Conservation (phyloP, 2,329 filamentous ascomycete genomes). For the Gnomoniopsis sp. region DNA sequence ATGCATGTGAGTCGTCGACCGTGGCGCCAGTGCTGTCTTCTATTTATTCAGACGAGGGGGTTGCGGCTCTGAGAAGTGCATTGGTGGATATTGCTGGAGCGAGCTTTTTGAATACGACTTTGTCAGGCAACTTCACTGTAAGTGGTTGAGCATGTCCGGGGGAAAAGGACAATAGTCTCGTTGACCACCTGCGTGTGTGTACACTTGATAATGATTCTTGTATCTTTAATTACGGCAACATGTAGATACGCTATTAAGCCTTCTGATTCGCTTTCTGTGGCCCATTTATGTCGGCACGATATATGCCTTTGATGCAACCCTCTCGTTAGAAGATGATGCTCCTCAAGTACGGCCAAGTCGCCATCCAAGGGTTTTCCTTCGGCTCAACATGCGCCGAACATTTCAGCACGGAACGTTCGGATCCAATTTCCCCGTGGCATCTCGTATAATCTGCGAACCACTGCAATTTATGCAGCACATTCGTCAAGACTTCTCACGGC, state of each 20-base stretch:
- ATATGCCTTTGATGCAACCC: neutral
- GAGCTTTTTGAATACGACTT: constrained; percentile 10
- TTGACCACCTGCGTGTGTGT: too few species aligned
- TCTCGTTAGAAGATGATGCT: neutral
- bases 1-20: constrained; percentile 11
- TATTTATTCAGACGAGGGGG: constrained; percentile 9
- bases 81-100: constrained; percentile 5
- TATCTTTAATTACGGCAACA: too few species aligned
- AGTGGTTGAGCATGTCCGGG: neutral
- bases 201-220: too few species aligned
- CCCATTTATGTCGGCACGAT: neutral
- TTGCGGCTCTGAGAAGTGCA: neutral
- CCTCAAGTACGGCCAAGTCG: too few species aligned
- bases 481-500: too few species aligned
- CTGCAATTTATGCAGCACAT: too few species aligned
- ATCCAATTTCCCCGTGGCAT: too few species aligned
- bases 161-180: too few species aligned
- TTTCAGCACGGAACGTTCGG: too few species aligned
- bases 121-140: neutral
- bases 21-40: constrained; percentile 9
- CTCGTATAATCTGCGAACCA: too few species aligned
- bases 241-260: too few species aligned
- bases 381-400: neutral
- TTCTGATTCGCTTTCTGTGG: neutral
- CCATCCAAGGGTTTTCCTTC: neutral